Conservation (phyloP, 2,329 filamentous ascomycete species). For the Microthyrium microscopicum region DNA sequence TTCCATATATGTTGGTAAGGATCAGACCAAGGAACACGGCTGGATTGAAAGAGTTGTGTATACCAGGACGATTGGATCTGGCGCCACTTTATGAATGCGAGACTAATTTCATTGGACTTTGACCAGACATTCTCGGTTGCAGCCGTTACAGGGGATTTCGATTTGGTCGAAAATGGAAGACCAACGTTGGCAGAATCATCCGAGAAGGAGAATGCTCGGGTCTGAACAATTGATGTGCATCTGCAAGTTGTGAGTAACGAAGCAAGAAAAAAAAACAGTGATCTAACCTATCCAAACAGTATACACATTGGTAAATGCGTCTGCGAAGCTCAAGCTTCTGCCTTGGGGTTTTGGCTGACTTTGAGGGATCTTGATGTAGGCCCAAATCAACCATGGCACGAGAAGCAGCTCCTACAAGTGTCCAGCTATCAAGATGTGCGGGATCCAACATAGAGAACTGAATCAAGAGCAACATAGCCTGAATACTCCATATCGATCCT, state of each 20-base stretch:
- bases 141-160: constrained; percentile 22
- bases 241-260: constrained; percentile 24
- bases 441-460: constrained; percentile 85
- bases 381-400: constrained; percentile 79
- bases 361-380: constrained; percentile 77
- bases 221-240: constrained; percentile 75
- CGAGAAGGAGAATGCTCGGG: constrained; percentile 80
- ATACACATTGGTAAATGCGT: constrained; percentile 78
- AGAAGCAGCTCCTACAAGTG: constrained; percentile 76
- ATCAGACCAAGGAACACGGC: constrained; percentile 49
- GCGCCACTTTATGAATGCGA: constrained; percentile 69
- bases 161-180: constrained; percentile 40
- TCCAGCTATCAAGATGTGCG: constrained; percentile 85
- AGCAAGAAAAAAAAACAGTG: not conserved
- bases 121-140: constrained; percentile 35
- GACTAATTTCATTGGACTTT: constrained; percentile 48
- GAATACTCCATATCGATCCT: constrained; percentile 70
- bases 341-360: constrained; percentile 49
- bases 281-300: constrained; percentile 64
- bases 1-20: constrained; percentile 58
- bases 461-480: constrained; percentile 70
- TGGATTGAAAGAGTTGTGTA: constrained; percentile 69
- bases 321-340: constrained; percentile 60
- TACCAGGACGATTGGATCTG: constrained; percentile 79
- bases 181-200: constrained; percentile 73